Evolutionary conservation across 169 alveolate species (phyloP).

Genomic region (Plasmodium inui): DNA sequence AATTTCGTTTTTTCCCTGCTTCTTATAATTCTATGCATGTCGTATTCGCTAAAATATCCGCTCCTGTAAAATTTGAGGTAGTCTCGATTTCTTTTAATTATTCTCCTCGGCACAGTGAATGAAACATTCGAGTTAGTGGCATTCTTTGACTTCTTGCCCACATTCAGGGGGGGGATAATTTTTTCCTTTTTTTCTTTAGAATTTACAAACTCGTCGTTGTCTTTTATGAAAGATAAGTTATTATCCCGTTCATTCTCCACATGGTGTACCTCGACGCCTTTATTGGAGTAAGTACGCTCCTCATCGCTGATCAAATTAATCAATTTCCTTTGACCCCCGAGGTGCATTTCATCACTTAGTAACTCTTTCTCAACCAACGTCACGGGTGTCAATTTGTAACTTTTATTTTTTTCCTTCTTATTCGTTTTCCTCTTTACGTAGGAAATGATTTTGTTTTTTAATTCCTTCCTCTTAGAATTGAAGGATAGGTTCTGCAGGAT

Average conservation of each 20-base stretch:
- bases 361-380: background rate
- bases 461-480: constrained; percentile 30
- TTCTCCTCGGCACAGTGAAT: background rate
- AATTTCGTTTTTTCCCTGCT: background rate
- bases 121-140: constrained; percentile 18
- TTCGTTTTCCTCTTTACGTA: constrained; percentile 22
- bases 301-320: constrained; percentile 3
- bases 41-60: constrained; percentile 58
- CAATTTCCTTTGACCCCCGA: background rate
- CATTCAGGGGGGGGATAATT: background rate
- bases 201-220: background rate
- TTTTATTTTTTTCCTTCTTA: constrained; percentile 22
- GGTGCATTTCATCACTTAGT: background rate
- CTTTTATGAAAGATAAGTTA: background rate
- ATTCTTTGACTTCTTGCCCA: background rate
- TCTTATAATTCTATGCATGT: constrained; percentile 1
- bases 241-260: constrained; percentile 8
- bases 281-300: background rate
- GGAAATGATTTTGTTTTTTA: constrained; percentile 48
- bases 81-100: constrained; percentile 11
- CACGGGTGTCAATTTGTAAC: background rate
- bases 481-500: constrained; percentile 9
- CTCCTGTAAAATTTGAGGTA: background rate
- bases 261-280: background rate
- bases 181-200: background rate